Base-by-base conservation (phyloP, 164 flowering plant genomes). In the Umbilicus rupestris region DNA sequence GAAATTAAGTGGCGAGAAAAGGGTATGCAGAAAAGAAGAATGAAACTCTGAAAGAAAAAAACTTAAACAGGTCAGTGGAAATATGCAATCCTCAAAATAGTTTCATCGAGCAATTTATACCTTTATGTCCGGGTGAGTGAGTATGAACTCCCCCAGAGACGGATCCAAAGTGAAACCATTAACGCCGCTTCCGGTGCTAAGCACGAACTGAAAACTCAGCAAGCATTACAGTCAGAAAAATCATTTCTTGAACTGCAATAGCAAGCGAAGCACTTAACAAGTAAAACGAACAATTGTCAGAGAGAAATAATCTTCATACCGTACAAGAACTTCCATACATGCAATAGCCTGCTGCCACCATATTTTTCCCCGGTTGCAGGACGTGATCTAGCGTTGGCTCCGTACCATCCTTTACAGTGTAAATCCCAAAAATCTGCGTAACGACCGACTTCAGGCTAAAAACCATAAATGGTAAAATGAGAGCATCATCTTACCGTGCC, bases 301-400 rank as follows among this genome's bases (percentile, higher is more conserved):
- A 22, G n/a, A 65, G 22, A 5, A 30, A 26, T 22, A 46, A 35
- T 29, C 39, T 62, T 22, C 63, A 59, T 88, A 88, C 96, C 88
- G 78, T 86, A 89, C 99, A 95, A 68, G 97, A 95, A 78, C 97
- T 95, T 70, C 99, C 99, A 74, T 95, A 95, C 99, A 95, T 88
- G 82, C 99, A 95, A 71, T 95, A 95, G 33, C 99, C 99, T 74
- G 99, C 99, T 37, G 99, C 99, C 49, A 89, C 26, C 97, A 95
- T 81, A 66, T 86, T 78, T 73, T 80, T 88, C 70, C 99, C 99
- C 62, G 99, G 88, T 80, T 82, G 87, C 84, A 91, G 71, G 26
- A 92, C 99, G 76, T 89, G 94, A 26, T 84, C 85, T 15, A 91
- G 55, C 65, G 76, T 77, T 71, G 96, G 92, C 62, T 89, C 84